phyloP scores from a whole-genome alignment of 2,329 filamentous ascomycete genomes.

The Diaporthe ampelina region DNA sequence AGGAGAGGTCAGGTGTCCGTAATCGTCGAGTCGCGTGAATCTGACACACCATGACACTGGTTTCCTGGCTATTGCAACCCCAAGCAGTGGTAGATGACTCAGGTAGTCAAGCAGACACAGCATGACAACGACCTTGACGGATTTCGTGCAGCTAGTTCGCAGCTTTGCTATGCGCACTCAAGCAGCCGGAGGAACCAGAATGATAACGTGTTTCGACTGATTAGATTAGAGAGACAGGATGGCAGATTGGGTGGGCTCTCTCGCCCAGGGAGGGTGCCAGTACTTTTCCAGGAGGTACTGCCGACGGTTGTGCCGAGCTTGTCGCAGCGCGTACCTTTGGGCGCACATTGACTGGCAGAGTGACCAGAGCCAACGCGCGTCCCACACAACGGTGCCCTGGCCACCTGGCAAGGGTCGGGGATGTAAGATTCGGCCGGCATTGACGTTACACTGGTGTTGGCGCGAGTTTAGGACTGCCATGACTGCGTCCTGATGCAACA shows the following conservation, averaged over 20 bases:
- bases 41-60: slow-evolving; percentile 32
- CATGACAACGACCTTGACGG: slow-evolving; percentile 20
- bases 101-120: slow-evolving; percentile 17
- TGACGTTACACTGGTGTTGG: slow-evolving; percentile 35
- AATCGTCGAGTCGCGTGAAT: slow-evolving; percentile 34
- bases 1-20: slow-evolving; percentile 21
- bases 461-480: slow-evolving; percentile 30
- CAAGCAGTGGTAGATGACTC: slow-evolving; percentile 22
- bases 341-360: background rate
- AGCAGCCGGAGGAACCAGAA: slow-evolving; percentile 17
- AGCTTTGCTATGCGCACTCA: slow-evolving; percentile 27
- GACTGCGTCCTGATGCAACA: slow-evolving; percentile 32
- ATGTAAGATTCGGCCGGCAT: slow-evolving; percentile 32
- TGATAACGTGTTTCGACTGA: slow-evolving; percentile 33
- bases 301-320: slow-evolving; percentile 42
- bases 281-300: slow-evolving; percentile 40
- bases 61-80: slow-evolving; percentile 22
- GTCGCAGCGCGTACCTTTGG: slow-evolving; percentile 31
- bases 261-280: slow-evolving; percentile 5
- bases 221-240: slow-evolving; percentile 36
- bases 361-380: slow-evolving; percentile 39
- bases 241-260: slow-evolving; percentile 37
- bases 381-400: slow-evolving; percentile 37
- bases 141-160: slow-evolving; percentile 33
- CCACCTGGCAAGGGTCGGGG: slow-evolving; percentile 33